Evolutionary conservation across 805 yeast species (phyloP), one percentile per base, ranked within the genome.

Genomic region (Candida broadrunensis): DNA sequence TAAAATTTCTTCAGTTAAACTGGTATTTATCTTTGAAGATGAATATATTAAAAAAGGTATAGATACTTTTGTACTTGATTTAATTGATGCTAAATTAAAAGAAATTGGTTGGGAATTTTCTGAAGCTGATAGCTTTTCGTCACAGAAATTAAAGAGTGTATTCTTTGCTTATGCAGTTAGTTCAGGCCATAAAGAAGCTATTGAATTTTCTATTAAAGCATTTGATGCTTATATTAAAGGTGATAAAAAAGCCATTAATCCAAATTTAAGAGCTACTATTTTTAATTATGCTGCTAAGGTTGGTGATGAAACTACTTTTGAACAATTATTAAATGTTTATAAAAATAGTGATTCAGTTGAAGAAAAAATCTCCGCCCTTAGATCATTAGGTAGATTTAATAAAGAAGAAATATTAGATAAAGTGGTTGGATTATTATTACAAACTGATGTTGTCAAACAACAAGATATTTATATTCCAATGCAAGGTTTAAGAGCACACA

Each of bases 391-490:
- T 54, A 59, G 72, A 48, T 81, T 84, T 54, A 75, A 69, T 43
- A 75, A 78, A 39, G 63, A 69, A 3, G 66, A 69, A 38, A 62
- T 82, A 38, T 68, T 80, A 42, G 65, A 77, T 52, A 78, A 78
- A 69, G 77, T 86, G 5, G 65, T 82, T 21, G 72, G 64, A 3
- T 70, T 72, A 55, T 59, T 82, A 47, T 73, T 83, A 47, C 78
- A 81, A 43, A 47, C 63, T 46, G 83, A 83, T 24, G 63, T 80
- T 35, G 70, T 85, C 45, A 77, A 80, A 50, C 62, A 65, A 30
- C 95, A 87, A 69, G 95, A 87, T 60, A 75, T 84, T 40, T 80
- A 80, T 65, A 74, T 80, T 49, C 95, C 96, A 48, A 72, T 91
- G 79, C 77, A 69, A 45, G 90, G 93, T 33, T 67, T 88, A 69